Evolutionary conservation across 1,284 basidiomycete species (phyloP), one percentile per base, ranked within the genome.

Genomic region (Wallemia ichthyophaga): DNA sequence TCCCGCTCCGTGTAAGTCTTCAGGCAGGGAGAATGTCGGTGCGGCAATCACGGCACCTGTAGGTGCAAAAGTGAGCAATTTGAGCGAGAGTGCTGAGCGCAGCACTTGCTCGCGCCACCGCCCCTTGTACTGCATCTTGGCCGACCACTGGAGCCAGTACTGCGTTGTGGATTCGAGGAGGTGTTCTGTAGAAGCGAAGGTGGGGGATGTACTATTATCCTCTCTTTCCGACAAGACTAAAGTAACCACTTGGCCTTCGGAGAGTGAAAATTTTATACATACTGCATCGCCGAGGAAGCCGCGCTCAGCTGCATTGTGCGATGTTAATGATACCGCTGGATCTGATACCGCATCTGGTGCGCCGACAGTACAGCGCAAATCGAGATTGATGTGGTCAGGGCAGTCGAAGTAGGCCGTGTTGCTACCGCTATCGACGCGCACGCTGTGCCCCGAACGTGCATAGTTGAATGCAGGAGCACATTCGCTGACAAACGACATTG

Each of bases 391-490:
- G 57, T 64, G 73, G 17, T 71, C 69, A 0, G 74, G 62, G 0
- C 81, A 82, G 15, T 68, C 72, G 69, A 92, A 94, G 1, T 81
- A 61, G 17, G 72, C 71, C 56, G 75, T 72, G 64, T 85, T 71
- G 2, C 67, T 62, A 19, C 69, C 67, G 56, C 74, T 65, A 65
- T 70, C 57, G 2, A 48, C 2, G 17, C 25, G 37, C 0, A 82
- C 80, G 1, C 73, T 76, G 69, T 94, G 88, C 1, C 73, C 61
- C 60, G 80, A 76, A 15, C 81, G 76, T 1, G 85, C 86, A 65
- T 94, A 94, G 70, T 92, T 82, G 76, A 94, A 94, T 0, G 87
- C 88, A 0, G 88, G 88, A 0, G 85, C 85, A 65, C 85, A 88
- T 71, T 91, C 83, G 69, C 91, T 75, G 59, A 77, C 75, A 60